Percentiles rank a stretch among this genome's conserved stretches.
phyloP scores from a whole-genome alignment of 2,329 filamentous ascomycete genomes.

The Elsinoe ampelina region DNA sequence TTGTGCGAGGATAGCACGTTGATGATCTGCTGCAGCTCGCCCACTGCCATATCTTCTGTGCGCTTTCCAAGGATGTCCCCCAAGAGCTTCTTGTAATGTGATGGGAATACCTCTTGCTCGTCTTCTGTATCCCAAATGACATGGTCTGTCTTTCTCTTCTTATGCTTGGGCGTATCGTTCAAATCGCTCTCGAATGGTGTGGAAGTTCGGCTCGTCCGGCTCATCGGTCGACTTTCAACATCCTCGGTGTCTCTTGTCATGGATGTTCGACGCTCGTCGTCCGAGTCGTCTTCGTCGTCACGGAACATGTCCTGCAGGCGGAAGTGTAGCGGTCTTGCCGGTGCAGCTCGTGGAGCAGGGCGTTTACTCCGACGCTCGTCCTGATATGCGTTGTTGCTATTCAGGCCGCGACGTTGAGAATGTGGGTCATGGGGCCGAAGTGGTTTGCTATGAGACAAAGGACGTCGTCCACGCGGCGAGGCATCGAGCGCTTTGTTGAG shows the following conservation, averaged over 20 bases:
- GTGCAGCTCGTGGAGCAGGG: constrained; percentile 49
- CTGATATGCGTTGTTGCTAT: constrained; percentile 38
- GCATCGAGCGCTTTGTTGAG: constrained; percentile 48
- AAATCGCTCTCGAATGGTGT: constrained; percentile 45
- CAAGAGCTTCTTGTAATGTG: constrained; percentile 36
- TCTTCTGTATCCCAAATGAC: constrained; percentile 39
- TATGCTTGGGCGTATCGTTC: constrained; percentile 33
- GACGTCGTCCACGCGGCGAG: constrained; percentile 45
- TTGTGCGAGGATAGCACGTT: constrained; percentile 34
- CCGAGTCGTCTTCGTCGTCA: constrained; percentile 69
- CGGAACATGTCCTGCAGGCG: constrained; percentile 63
- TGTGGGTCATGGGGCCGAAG: constrained; percentile 38
- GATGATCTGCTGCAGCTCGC: constrained; percentile 48
- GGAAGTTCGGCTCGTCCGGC: constrained; percentile 51
- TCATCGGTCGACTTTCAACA: constrained; percentile 70
- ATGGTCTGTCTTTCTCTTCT: constrained; percentile 34
- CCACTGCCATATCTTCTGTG: constrained; percentile 61
- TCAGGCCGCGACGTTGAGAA: constrained; percentile 29
- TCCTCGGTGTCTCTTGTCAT: constrained; percentile 72
- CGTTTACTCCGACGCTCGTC: constrained; percentile 52
- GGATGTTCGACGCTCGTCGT: constrained; percentile 60
- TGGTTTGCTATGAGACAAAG: constrained; percentile 31
- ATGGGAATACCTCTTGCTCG: constrained; percentile 40
- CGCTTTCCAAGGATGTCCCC: constrained; percentile 45
- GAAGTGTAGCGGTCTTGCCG: constrained; percentile 67